Evolutionary conservation across 1,284 basidiomycete genomes (phyloP), one percentile per base, ranked within the genome.

Genomic region (Heterobasidion parviporum): DNA sequence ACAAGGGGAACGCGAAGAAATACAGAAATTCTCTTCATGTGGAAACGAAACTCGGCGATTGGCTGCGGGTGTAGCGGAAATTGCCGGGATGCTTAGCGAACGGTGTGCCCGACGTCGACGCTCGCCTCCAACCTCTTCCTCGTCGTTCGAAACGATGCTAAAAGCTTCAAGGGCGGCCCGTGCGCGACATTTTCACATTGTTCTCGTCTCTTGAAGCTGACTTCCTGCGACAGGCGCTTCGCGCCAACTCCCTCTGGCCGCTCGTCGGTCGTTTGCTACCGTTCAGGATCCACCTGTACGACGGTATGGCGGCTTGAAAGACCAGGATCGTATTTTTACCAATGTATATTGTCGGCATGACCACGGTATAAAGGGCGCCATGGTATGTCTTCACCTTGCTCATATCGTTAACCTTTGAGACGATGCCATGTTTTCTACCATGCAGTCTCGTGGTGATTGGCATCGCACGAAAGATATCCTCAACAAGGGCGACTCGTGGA

Each of bases 401-500:
- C 41, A 26, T 5, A 36, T 26, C 41, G 32, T 32, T 9, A 14
- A 10, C 8, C 18, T 16, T 5, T 51, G 15, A 47, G 18, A 55
- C 10, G 43, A 41, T 12, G 33, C 9, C 35, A 16, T n/a, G 18
- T 26, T 12, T 14, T 33, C 16, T 44, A 8, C 35, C 33, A 7
- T 26, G 45, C 64, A 95, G 88, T 79, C 87, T 51, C 87, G 96
- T 53, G 96, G 96, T 48, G 95, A 98, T 77, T 99, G 96, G 97
- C 95, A 98, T 73, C 81, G 83, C 61, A 99, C 96, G 59, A 98
- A 98, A 73, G 96, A 98, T 60, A 97, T 98, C 64, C 62, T 99
- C 49, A 76, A 88, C 56, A 98, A 98, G 71, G 95, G 96, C 56
- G 94, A 99, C 74, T 82, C 85, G n/a, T 98, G 92, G 92, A 94